These are phyloP conservation scores for Carex cristatella DNA, from an alignment of 176 grass and related monocot species.

Conservation along the genomic window DNA sequence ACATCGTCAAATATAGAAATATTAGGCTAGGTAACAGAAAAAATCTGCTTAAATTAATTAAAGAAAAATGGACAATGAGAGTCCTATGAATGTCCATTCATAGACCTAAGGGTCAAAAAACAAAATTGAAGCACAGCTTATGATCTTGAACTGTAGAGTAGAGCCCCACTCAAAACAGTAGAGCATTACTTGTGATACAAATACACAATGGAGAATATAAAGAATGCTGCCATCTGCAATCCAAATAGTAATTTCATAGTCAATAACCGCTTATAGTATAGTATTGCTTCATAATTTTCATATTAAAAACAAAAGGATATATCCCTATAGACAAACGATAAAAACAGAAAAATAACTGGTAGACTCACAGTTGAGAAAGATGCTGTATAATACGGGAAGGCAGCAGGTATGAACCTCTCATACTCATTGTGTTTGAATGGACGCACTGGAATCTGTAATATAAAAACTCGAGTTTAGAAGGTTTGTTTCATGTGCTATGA, in stretches of 20 bases:
- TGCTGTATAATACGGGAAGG: conserved; percentile 84
- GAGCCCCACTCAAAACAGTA: conserved; percentile 6
- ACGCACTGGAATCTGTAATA: conserved; percentile 80
- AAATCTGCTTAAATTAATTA: not conserved
- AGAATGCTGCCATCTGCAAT: conserved; percentile 94
- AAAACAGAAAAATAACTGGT: not conserved
- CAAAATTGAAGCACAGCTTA: conserved; percentile 15
- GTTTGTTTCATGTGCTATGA: not conserved
- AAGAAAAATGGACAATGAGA: conserved; percentile 13
- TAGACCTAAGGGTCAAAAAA: conserved; percentile 4
- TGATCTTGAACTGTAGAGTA: conserved; percentile 13
- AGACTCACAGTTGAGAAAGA: conserved; percentile 92
- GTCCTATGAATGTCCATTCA: conserved; percentile 27
- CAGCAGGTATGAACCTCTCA: conserved; percentile 91
- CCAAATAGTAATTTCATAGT: not conserved
- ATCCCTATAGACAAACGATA: not conserved
- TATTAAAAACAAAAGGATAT: not conserved
- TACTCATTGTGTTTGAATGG: conserved; percentile 94
- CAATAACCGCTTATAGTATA: not conserved
- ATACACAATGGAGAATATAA: conserved; percentile 88
- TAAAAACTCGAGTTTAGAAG: conserved; percentile 14
- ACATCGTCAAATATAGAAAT: not conserved
- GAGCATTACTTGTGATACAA: conserved; percentile 83
- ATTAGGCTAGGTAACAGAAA: not conserved
- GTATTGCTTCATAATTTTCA: not conserved